Evolutionary conservation across 2,329 filamentous ascomycete species (phyloP).

Genomic region (Sporothrix protearum): DNA sequence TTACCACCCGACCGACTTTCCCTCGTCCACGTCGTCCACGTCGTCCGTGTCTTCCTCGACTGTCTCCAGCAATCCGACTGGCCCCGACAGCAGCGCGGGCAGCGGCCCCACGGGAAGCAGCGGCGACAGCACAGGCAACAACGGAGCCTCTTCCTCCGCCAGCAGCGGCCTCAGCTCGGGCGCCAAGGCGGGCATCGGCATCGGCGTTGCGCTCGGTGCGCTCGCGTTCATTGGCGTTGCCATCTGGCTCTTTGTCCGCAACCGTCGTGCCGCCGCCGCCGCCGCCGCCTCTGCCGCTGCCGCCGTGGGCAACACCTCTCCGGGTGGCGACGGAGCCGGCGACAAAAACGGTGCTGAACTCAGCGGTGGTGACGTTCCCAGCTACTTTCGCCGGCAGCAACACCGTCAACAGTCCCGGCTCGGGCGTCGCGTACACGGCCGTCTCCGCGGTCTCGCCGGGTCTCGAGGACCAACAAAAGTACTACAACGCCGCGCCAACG

Average conservation of each 20-base stretch:
- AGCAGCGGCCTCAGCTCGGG: slow-evolving; percentile 33
- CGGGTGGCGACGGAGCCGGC: neutral
- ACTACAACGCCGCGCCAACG: neutral
- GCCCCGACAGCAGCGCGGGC: neutral
- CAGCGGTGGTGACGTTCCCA: neutral
- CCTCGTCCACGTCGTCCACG: neutral
- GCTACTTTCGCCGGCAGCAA: neutral
- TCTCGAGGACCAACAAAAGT: neutral
- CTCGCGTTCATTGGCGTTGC: slow-evolving; percentile 34
- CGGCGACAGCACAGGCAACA: neutral
- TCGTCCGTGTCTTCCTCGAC: neutral
- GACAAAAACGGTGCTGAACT: neutral
- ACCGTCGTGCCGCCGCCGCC: neutral
- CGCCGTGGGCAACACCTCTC: neutral
- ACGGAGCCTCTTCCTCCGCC: neutral
- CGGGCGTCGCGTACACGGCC: slow-evolving; percentile 8
- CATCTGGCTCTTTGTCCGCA: slow-evolving; percentile 22
- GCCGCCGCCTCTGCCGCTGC: too few species aligned
- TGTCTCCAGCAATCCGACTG: neutral
- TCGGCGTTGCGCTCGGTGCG: slow-evolving; percentile 37
- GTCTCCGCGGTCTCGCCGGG: neutral
- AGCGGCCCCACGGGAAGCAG: neutral
- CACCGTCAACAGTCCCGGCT: neutral
- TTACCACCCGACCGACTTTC: slow-evolving; percentile 21
- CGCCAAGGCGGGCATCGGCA: slow-evolving; percentile 38